Evolutionary conservation across 495 filamentous ascomycete genomes (phyloP), one percentile per base, ranked within the genome.

Genomic region (Cryomyces minteri): DNA sequence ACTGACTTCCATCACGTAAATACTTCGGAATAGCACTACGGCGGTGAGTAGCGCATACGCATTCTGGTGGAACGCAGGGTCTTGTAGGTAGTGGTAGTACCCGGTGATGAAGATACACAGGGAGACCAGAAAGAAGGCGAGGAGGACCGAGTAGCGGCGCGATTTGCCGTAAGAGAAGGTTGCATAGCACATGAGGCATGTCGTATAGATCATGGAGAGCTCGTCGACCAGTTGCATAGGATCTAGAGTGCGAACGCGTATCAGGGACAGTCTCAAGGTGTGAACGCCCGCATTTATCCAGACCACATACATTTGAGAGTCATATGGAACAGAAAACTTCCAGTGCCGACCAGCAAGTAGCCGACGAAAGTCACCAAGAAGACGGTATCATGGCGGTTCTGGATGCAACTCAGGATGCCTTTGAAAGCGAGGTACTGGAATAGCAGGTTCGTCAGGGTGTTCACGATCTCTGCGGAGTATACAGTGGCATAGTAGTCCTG

Each of bases 191-290:
- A 94, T 92, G n/a, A 94, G 62, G 51, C 82, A 92, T 6, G 88
- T 92, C 1, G 88, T 94, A 58, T 98, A 96, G 31, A 98, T 94
- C 90, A 96, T 96, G 48, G 80, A 84, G 6, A 95, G 72, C 62
- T 98, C 90, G 55, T 98, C 90, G 32, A 95, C 81, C 11, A 96
- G 75, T 58, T 98, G 90, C 90, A 94, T 94, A 2, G 87, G 85
- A 63, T 98, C 87, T 94, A 59, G 45, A 32, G 5, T 6, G 18
- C 18, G 18, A 25, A 25, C 18, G 18, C 10, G 6, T 31, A 9
- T 49, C 31, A 52, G 44, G 33, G 18, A 25, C 18, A 25, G 18
- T 25, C 18, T 25, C 34, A 10, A 10, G 34, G 34, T 38, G 1
- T 38, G 1, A 38, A 14, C 34, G 12, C 12, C 3, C 3, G 9